phyloP scores from a whole-genome alignment of 2,329 filamentous ascomycete species.

The Chrysoporthe cubensis region DNA sequence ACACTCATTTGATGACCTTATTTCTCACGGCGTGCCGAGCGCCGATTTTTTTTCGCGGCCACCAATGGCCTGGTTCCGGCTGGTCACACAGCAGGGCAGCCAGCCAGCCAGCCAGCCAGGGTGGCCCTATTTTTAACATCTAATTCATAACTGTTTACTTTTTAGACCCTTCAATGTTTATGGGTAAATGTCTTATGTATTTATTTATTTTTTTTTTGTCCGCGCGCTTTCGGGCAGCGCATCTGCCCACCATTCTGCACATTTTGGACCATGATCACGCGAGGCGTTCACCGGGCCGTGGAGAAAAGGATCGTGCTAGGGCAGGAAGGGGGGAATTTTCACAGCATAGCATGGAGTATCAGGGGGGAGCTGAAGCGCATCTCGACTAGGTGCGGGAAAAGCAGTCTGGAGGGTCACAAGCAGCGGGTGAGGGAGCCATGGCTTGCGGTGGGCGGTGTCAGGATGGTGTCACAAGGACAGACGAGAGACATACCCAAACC shows the following conservation, averaged over 20 bases:
- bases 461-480: slow-evolving; percentile 20
- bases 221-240: background rate
- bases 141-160: slow-evolving; percentile 27
- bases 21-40: background rate
- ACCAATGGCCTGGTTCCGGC: background rate
- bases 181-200: slow-evolving; percentile 3
- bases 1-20: background rate
- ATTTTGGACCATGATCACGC: background rate
- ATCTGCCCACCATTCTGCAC: background rate
- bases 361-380: background rate
- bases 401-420: background rate
- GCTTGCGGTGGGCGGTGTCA: slow-evolving; percentile 9
- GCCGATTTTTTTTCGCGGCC: background rate
- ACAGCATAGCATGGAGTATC: background rate
- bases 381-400: background rate
- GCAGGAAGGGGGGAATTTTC: background rate
- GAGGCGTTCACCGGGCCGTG: background rate
- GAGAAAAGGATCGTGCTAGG: background rate
- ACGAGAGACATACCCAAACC: slow-evolving; percentile 8
- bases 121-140: background rate
- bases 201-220: background rate
- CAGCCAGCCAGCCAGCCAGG: background rate
- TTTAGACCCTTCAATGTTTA: slow-evolving; percentile 18
- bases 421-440: slow-evolving; percentile 2
- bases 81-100: background rate